Conservation (phyloP, 345 rosid genomes). For the Gossypium sturtianum region DNA sequence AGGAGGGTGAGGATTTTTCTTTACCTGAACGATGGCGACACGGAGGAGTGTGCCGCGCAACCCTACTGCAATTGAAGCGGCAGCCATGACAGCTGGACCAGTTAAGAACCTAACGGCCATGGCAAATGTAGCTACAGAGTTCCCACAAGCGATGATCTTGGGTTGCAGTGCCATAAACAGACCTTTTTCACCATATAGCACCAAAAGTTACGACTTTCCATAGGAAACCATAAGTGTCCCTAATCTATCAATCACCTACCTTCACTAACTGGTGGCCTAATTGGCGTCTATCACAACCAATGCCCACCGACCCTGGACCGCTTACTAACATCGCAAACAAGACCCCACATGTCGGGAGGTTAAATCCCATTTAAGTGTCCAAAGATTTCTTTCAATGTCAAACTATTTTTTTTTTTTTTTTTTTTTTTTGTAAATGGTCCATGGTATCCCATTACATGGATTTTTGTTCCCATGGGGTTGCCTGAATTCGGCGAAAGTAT, state of each 20-base stretch:
- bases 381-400: neutral
- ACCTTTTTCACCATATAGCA: constrained; percentile 34
- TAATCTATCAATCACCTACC: constrained; percentile 12
- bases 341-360: constrained; percentile 36
- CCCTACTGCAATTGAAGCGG: constrained; percentile 75
- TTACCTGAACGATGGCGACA: constrained; percentile 91
- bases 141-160: constrained; percentile 95
- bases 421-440: neutral
- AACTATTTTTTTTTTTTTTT: too few species aligned
- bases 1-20: neutral
- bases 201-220: neutral
- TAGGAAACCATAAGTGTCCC: neutral
- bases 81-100: constrained; percentile 94
- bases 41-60: constrained; percentile 79
- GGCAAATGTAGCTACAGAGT: constrained; percentile 69
- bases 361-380: constrained; percentile 1
- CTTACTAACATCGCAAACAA: neutral
- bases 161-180: constrained; percentile 99
- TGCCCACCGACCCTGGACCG: constrained; percentile 23
- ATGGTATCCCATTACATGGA: constrained; percentile 4
- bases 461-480: neutral
- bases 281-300: constrained; percentile 16
- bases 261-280: constrained; percentile 3
- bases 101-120: constrained; percentile 93
- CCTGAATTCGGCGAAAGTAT: neutral